A percentile compares a stretch with the other conserved stretches of the same genome.
phyloP scores from a whole-genome alignment of 495 filamentous ascomycete species.

The Xylaria palmicola region DNA sequence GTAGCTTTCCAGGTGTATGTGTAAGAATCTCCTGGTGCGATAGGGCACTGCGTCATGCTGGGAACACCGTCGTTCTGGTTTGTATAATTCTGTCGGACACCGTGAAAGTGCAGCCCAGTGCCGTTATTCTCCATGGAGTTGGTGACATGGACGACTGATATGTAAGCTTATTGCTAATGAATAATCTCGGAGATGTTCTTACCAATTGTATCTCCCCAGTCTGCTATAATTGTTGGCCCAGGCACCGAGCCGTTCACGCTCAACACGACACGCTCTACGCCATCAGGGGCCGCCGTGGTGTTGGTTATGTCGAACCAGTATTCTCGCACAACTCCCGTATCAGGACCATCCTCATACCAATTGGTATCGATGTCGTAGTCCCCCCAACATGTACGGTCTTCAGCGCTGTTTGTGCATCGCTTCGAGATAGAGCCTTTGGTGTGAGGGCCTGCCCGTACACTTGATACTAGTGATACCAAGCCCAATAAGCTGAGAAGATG shows the following conservation, averaged over 20 bases:
- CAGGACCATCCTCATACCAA: conserved; percentile 22
- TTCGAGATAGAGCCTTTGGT: background rate
- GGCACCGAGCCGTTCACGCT: conserved; percentile 46
- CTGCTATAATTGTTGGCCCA: conserved; percentile 39
- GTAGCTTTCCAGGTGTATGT: conserved; percentile 52
- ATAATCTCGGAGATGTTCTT: background rate
- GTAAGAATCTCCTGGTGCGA: conserved; percentile 36
- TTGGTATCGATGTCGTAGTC: conserved; percentile 23
- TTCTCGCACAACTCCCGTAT: conserved; percentile 45
- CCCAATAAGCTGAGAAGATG: background rate
- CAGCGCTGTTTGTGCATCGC: conserved; percentile 4
- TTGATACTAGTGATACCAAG: background rate
- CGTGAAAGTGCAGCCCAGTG: conserved; percentile 59
- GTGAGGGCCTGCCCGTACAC: background rate
- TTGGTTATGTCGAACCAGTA: conserved; percentile 44
- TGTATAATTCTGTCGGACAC: conserved; percentile 40
- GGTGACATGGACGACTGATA: conserved; percentile 23
- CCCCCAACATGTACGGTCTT: conserved; percentile 18
- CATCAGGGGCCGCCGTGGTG: conserved; percentile 48
- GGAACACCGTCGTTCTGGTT: conserved; percentile 37
- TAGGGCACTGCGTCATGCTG: conserved; percentile 44
- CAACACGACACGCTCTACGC: conserved; percentile 38
- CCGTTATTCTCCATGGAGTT: conserved; percentile 36
- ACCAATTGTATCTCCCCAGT: conserved; percentile 46
- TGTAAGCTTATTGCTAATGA: background rate